Evolutionary conservation across 2,329 filamentous ascomycete species (phyloP), one percentile per base, ranked within the genome.

Genomic region (Diplodia seriata): DNA sequence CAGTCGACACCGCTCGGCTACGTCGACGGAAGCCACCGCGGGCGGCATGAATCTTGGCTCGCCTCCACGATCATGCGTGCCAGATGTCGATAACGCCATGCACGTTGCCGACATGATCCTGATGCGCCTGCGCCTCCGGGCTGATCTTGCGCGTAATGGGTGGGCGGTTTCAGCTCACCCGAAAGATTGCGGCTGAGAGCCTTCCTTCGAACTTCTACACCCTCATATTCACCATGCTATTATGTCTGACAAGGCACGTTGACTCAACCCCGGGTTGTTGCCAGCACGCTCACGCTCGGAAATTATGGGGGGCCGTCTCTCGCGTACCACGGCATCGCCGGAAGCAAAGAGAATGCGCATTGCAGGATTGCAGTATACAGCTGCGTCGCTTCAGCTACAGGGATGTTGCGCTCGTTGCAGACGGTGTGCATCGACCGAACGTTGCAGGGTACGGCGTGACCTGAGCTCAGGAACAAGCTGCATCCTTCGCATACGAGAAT

Each of bases 21-120:
- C 57, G 29, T 62, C 50, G 26, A 36, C 26, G 36, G 15, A n/a
- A 49, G 40, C 57, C 57, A 59, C 56, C 20, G 11, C 57, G 40
- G 57, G 33, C 31, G 23, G 57, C 57, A 62, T 62, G 57, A 49
- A 62, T 50, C 57, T 62, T 62, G 57, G 57, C 57, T 62, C 31
- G 57, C 57, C 40, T 62, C 57, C 57, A 49, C 57, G 57, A 62
- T 62, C 57, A 62, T 62, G 57, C 57, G 40, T 50, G 14, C 26
- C 36, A 23, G 57, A 49, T 62, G 26, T 62, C 57, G 57, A 62
- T 62, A 62, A 62, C 57, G 57, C 40, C 7, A 62, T 62, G 57
- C 57, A 62, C 40, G 57, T 62, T 40, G 57, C 57, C 57, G 57
- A 62, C 40, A 29, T 15, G 57, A 33, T 29, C 18, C 57, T 62